These are phyloP conservation scores for Cladosporium sp. DNA, from an alignment of 2,329 filamentous ascomycete species.

Conservation along the genomic window DNA sequence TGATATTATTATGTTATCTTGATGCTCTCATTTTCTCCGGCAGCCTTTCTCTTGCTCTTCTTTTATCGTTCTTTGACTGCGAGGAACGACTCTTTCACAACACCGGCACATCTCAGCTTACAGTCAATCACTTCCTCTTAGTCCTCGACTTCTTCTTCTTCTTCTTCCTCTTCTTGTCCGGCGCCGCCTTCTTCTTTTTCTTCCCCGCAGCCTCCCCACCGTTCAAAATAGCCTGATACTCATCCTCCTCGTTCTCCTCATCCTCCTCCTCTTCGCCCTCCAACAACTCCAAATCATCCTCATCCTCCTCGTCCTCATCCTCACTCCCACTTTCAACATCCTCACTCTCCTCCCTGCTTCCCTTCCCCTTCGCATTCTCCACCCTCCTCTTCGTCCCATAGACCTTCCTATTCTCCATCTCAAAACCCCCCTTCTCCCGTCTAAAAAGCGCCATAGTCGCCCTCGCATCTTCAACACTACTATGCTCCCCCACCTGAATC, in stretches of 20 bases:
- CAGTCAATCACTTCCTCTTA: constrained; percentile 24
- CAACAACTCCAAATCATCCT: too few species aligned
- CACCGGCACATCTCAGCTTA: too few species aligned
- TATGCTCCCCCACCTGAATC: constrained; percentile 13
- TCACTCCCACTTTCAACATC: too few species aligned
- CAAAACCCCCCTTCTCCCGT: constrained; percentile 78
- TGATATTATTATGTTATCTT: too few species aligned
- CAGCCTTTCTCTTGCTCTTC: too few species aligned
- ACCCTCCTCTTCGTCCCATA: constrained; percentile 41
- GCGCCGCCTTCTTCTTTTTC: constrained; percentile 28
- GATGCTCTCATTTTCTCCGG: too few species aligned
- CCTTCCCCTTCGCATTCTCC: constrained; percentile 5
- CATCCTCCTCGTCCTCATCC: constrained; percentile 23
- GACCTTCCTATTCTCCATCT: constrained; percentile 69
- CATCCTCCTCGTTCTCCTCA: constrained; percentile 22
- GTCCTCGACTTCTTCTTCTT: constrained; percentile 33
- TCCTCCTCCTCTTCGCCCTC: constrained; percentile 21
- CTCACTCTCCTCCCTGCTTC: constrained; percentile 16
- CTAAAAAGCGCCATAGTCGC: constrained; percentile 45
- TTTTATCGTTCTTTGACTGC: too few species aligned
- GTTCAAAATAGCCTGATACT: constrained; percentile 12
- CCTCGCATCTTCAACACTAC: constrained; percentile 14
- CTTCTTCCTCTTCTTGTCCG: constrained; percentile 30
- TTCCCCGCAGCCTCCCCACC: too few species aligned
- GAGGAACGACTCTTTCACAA: too few species aligned